phyloP scores from a whole-genome alignment of 495 filamentous ascomycete species.

The Penicillium samsonianum region DNA sequence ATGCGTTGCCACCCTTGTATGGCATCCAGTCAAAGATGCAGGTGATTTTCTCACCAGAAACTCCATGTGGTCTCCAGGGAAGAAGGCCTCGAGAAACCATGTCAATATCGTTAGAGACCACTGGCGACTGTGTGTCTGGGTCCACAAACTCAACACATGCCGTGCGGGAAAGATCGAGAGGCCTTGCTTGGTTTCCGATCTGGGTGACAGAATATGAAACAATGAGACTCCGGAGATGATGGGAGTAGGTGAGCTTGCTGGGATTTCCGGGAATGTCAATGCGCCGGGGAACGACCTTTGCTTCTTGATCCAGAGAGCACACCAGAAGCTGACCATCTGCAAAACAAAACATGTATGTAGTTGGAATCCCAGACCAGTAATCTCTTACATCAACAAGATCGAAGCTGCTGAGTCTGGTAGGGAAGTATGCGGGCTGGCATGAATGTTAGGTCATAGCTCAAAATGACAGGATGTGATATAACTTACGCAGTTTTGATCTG shows the following conservation, averaged over 20 bases:
- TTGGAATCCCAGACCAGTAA: conserved; percentile 16
- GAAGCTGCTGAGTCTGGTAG: conserved; percentile 38
- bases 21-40: conserved; percentile 55
- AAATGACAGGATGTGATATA: not conserved
- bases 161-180: conserved; percentile 32
- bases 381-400: conserved; percentile 22
- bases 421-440: conserved; percentile 43
- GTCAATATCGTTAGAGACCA: conserved; percentile 14
- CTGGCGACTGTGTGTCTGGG: conserved; percentile 36
- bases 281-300: conserved; percentile 44
- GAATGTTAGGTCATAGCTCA: conserved; percentile 13
- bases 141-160: conserved; percentile 47
- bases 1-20: conserved; percentile 38
- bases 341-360: conserved; percentile 44
- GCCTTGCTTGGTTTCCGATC: conserved; percentile 21
- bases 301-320: conserved; percentile 36
- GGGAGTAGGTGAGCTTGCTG: conserved; percentile 44
- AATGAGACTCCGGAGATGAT: conserved; percentile 41
- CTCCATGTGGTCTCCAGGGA: conserved; percentile 37
- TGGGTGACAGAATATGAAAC: conserved; percentile 40
- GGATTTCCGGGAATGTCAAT: conserved; percentile 47
- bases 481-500: conserved; percentile 48
- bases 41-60: conserved; percentile 49
- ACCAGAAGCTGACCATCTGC: conserved; percentile 45
- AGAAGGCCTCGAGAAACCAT: conserved; percentile 5